Percentiles rank a stretch among this genome's conserved stretches.
Evolutionary conservation across 495 filamentous ascomycete species (phyloP).

Genomic region (Lepidopterella palustris): DNA sequence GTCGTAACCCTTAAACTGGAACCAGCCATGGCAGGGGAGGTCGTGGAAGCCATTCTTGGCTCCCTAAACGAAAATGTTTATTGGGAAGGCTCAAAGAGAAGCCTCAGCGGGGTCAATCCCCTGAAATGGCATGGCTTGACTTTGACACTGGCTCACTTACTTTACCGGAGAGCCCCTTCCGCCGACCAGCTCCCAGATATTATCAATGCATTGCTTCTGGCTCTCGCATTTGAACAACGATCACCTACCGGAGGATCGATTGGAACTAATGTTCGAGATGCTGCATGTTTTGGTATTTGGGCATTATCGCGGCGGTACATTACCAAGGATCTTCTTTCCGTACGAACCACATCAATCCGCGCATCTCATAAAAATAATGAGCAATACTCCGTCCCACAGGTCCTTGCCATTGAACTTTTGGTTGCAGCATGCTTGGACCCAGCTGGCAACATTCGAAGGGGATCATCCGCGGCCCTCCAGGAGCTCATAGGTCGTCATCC

Average conservation of each 20-base stretch:
- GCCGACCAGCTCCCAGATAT: constrained; percentile 59
- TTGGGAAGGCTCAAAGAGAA: constrained; percentile 51
- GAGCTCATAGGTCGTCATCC: constrained; percentile 92
- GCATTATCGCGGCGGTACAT: constrained; percentile 80
- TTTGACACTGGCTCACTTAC: constrained; percentile 74
- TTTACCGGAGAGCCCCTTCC: constrained; percentile 72
- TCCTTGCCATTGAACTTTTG: constrained; percentile 71
- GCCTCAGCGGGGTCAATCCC: constrained; percentile 66
- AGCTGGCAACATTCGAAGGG: constrained; percentile 84
- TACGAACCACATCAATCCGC: constrained; percentile 38
- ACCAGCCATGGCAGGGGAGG: constrained; percentile 69
- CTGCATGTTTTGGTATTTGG: constrained; percentile 94
- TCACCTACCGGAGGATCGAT: constrained; percentile 70
- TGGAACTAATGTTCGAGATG: constrained; percentile 94
- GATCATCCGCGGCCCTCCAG: constrained; percentile 87
- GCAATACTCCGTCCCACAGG: constrained; percentile 56
- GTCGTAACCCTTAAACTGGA: constrained; percentile 74
- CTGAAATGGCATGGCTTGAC: constrained; percentile 88
- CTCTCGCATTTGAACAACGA: constrained; percentile 78
- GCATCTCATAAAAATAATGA: constrained; percentile 7
- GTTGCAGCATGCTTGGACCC: constrained; percentile 81
- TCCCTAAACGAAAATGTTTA: constrained; percentile 70
- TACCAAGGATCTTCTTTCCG: constrained; percentile 64
- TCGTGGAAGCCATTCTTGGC: constrained; percentile 77
- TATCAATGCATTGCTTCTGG: constrained; percentile 61